Conservation (phyloP, 495 filamentous ascomycete species). For the Penicillium angulare region DNA sequence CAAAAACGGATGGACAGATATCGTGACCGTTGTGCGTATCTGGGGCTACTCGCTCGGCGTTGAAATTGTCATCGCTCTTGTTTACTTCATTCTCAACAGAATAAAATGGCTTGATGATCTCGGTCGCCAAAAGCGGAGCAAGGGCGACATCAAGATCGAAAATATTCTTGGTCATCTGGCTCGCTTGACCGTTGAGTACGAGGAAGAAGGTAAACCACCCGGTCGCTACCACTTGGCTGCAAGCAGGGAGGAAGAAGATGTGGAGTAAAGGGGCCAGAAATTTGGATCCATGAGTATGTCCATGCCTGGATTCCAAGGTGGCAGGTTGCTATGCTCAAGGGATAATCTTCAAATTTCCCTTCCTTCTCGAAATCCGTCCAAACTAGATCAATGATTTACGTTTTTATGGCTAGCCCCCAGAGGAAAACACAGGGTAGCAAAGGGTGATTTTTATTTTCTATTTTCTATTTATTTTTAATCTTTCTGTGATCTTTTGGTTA, state of each 20-base stretch:
- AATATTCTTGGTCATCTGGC: constrained; percentile 68
- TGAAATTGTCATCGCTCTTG: constrained; percentile 71
- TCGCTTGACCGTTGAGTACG: constrained; percentile 69
- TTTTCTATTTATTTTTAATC: too few relatives aligned
- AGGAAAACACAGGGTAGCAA: too few relatives aligned
- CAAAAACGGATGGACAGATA: constrained; percentile 63
- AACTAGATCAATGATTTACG: too few relatives aligned
- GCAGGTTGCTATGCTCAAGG: not conserved
- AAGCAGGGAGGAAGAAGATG: constrained; percentile 45
- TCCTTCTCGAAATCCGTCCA: too few relatives aligned
- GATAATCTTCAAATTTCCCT: not conserved
- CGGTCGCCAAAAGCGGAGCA: constrained; percentile 65
- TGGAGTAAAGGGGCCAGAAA: constrained; percentile 28
- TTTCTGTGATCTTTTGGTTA: too few relatives aligned
- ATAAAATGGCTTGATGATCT: constrained; percentile 68
- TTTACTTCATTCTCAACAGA: constrained; percentile 69
- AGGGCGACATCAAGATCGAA: constrained; percentile 70
- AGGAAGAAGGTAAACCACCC: constrained; percentile 46
- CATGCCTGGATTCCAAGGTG: not conserved
- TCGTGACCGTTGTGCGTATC: constrained; percentile 76
- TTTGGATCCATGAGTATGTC: not conserved
- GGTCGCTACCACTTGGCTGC: constrained; percentile 38
- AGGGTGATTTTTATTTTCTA: too few relatives aligned
- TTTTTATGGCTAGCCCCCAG: too few relatives aligned
- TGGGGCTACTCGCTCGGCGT: constrained; percentile 75